These are phyloP conservation scores for Nannochloris sp. DNA, from an alignment of 139 green algal species.

Conservation along the genomic window DNA sequence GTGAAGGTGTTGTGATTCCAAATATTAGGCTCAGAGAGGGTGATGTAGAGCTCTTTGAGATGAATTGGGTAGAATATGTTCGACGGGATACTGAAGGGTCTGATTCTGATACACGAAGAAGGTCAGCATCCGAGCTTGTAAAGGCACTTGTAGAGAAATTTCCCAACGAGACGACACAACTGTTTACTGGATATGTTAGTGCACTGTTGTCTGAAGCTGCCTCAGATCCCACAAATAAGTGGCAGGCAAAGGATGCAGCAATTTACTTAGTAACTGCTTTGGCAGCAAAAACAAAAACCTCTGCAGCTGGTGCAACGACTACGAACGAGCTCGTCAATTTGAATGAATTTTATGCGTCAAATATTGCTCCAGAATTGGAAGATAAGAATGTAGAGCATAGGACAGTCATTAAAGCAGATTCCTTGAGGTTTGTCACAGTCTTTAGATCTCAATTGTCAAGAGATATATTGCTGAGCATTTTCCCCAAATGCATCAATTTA, in stretches of 20 bases:
- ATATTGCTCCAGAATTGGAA: slow-evolving; percentile 74
- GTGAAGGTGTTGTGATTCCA: slow-evolving; percentile 79
- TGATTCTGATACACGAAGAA: slow-evolving; percentile 86
- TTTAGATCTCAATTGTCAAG: slow-evolving; percentile 80
- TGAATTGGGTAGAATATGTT: slow-evolving; percentile 94
- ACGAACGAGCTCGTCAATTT: slow-evolving; percentile 88
- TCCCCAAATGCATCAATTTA: slow-evolving; percentile 43
- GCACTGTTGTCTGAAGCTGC: slow-evolving; percentile 64
- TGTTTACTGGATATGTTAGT: slow-evolving; percentile 76
- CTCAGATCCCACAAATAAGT: slow-evolving; percentile 46
- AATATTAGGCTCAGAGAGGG: slow-evolving; percentile 59
- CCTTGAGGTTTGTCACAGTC: slow-evolving; percentile 91
- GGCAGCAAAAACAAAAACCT: slow-evolving; percentile 73
- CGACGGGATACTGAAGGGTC: slow-evolving; percentile 86
- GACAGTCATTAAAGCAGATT: slow-evolving; percentile 88
- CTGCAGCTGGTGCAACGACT: slow-evolving; percentile 70
- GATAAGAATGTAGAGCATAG: slow-evolving; percentile 39
- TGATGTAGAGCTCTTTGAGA: slow-evolving; percentile 89
- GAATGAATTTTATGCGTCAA: slow-evolving; percentile 50
- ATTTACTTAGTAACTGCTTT: slow-evolving; percentile 92
- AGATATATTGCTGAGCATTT: slow-evolving; percentile 41
- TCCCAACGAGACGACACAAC: slow-evolving; percentile 57
- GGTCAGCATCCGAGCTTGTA: slow-evolving; percentile 88
- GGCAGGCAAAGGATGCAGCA: slow-evolving; percentile 90
- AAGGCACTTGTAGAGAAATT: slow-evolving; percentile 70